These are phyloP conservation scores for Coniochaeta sp. DNA, from an alignment of 2,329 filamentous ascomycete genomes.

Conservation along the genomic window DNA sequence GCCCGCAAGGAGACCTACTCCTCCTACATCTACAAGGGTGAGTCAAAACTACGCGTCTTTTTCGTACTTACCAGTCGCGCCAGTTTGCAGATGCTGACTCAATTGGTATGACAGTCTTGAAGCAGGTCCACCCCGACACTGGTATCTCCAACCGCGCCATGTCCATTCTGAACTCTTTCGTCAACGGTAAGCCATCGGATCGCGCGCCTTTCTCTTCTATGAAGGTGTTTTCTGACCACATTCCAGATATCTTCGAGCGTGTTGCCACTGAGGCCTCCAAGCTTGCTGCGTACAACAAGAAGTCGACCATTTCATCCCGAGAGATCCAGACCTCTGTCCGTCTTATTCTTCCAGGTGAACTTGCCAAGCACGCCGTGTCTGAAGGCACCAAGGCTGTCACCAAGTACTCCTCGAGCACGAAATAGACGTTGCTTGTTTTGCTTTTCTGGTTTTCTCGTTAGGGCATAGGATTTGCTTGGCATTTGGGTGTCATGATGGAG, in stretches of 20 bases:
- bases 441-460: slow-evolving; percentile 48
- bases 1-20: slow-evolving; percentile 99
- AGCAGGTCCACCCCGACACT: slow-evolving; percentile 99
- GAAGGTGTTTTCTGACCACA: slow-evolving; percentile 13
- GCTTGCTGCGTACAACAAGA: slow-evolving; percentile 99
- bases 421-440: slow-evolving; percentile 59
- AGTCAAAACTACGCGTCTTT: slow-evolving; percentile 23
- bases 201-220: not conserved
- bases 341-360: slow-evolving; percentile 94
- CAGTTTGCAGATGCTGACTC: not conserved
- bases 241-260: slow-evolving; percentile 92
- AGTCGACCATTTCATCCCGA: slow-evolving; percentile 98
- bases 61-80: slow-evolving; percentile 6
- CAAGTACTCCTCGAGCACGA: slow-evolving; percentile 99
- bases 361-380: slow-evolving; percentile 98
- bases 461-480: slow-evolving; percentile 44
- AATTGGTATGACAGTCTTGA: slow-evolving; percentile 62
- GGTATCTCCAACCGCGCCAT: slow-evolving; percentile 99
- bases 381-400: slow-evolving; percentile 99
- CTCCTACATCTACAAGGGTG: slow-evolving; percentile 99
- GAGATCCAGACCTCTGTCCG: slow-evolving; percentile 99
- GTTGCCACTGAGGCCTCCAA: slow-evolving; percentile 98
- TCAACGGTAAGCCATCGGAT: slow-evolving; percentile 67
- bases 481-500: slow-evolving; percentile 53
- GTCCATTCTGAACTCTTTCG: slow-evolving; percentile 99